Base-by-base conservation (phyloP, 2,329 filamentous ascomycete species). In the Scleromitrula shiraiana region DNA sequence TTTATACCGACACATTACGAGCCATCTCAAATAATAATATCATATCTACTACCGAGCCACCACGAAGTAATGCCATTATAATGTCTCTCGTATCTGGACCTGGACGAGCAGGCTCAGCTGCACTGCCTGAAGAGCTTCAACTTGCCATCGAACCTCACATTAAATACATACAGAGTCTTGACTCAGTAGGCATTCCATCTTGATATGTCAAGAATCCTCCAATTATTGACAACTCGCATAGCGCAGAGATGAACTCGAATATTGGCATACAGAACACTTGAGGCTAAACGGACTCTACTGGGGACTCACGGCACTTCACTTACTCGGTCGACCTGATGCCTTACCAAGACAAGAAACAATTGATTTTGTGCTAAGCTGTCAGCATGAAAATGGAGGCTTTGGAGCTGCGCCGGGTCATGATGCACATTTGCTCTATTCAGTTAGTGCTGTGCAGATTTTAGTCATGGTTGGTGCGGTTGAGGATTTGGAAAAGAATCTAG, bases 231-330 rank as follows among this genome's bases (percentile, higher is more conserved):
- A 53, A 55, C 29, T 59, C 53, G 61, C 27, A 10, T 69, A 85
- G 80, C 83, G 85, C 64, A 89, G 86, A 70, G 89, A 97, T 73
- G 88, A 96, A 68, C 82, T 95, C 59, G 89, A 96, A 67, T 98
- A 97, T 72, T 96, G 91, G 85, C 75, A 97, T 64, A 98, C 93
- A 12, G 91, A 98, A 68, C 93, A 98, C 66, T 76, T 98, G 57
- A 88, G 93, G 52, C 77, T 98, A 50, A 96, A 93, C 65, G 93
- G 93, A 37, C 78, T 98, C 40, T 98, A 98, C 68, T 98, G 93
- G 93, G 93, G 93, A 12, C 70, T 98, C 49, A 93, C 83, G 6
- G 85, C 91, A 6, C 77, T 97, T 33, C 85, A 95, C 71, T 76
- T 97, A 23, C 80, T 98, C 50, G 79, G 82, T 41, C 83, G 78